Percentiles rank a stretch among this genome's conserved stretches.
phyloP scores from a whole-genome alignment of 164 flowering plant genomes.

The Hamamelis virginiana region DNA sequence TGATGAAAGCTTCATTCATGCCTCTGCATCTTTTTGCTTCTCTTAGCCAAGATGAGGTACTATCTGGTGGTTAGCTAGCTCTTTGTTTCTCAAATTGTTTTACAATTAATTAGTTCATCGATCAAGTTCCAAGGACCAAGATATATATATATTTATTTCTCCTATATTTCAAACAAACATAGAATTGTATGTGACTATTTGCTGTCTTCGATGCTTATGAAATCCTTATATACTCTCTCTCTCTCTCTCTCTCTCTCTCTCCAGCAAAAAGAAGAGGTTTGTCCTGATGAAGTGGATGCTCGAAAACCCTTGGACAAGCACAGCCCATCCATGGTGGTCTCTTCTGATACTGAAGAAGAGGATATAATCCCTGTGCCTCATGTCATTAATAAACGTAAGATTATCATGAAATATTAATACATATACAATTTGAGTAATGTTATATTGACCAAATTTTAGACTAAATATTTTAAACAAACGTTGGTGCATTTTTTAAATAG shows the following conservation, averaged over 20 bases:
- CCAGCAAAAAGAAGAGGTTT: constrained; percentile 34
- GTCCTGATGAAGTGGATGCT: constrained; percentile 29
- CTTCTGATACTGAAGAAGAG: constrained; percentile 53
- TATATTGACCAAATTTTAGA: too few species aligned
- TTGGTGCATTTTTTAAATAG: too few species aligned
- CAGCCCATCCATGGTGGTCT: constrained; percentile 29
- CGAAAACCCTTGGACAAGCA: constrained; percentile 22
- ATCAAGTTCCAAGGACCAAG: too few species aligned
- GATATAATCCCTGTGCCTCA: constrained; percentile 27
- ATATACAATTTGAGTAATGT: too few species aligned
- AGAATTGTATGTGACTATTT: too few species aligned
- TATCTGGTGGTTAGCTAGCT: too few species aligned
- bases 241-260: not conserved
- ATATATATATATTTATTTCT: too few species aligned
- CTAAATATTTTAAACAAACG: too few species aligned
- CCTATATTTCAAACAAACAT: too few species aligned
- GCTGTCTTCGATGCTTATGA: too few species aligned
- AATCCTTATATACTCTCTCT: not conserved
- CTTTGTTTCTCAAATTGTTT: not conserved
- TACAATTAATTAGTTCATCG: too few species aligned
- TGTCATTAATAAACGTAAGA: constrained; percentile 61
- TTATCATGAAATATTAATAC: too few species aligned
- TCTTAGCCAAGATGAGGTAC: constrained; percentile 30
- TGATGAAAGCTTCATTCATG: constrained; percentile 67
- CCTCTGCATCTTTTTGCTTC: constrained; percentile 70